Evolutionary conservation across 208 protist species (phyloP).

Genomic region (Acanthamoeba rhysodes): DNA sequence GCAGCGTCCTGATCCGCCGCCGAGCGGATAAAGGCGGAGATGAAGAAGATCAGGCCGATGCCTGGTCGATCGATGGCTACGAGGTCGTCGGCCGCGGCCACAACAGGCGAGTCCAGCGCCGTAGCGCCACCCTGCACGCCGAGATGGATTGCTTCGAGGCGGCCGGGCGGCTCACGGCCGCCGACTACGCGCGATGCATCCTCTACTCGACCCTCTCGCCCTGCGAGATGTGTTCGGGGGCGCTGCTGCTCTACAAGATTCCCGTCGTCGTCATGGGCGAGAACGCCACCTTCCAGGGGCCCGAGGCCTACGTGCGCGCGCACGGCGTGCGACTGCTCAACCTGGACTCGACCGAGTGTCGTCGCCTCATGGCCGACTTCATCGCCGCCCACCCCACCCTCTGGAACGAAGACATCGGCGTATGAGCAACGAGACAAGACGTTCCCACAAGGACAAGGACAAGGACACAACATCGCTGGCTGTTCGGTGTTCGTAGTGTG

Average conservation of each 20-base stretch:
- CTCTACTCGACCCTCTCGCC: slow-evolving; percentile 80
- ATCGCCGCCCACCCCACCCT: slow-evolving; percentile 70
- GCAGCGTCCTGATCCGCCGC: slow-evolving; percentile 36
- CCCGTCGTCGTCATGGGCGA: slow-evolving; percentile 76
- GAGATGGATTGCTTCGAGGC: slow-evolving; percentile 65
- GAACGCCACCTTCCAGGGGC: slow-evolving; percentile 71
- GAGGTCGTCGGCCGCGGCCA: slow-evolving; percentile 74
- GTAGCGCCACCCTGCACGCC: slow-evolving; percentile 70
- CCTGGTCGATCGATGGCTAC: slow-evolving; percentile 54
- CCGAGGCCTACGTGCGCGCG: slow-evolving; percentile 65
- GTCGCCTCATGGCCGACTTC: slow-evolving; percentile 70
- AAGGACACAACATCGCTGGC: too few relatives aligned
- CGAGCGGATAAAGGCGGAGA: not conserved
- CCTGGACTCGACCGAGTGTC: slow-evolving; percentile 56
- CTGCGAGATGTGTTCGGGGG: slow-evolving; percentile 76
- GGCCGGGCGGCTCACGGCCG: slow-evolving; percentile 47
- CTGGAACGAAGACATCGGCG: slow-evolving; percentile 83
- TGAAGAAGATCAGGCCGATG: too few relatives aligned
- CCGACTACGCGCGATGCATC: slow-evolving; percentile 4
- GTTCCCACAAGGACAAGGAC: too few relatives aligned
- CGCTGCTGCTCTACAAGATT: slow-evolving; percentile 76
- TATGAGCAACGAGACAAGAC: not conserved
- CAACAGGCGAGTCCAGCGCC: slow-evolving; percentile 76
- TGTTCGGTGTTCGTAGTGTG: not conserved
- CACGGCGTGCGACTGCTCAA: slow-evolving; percentile 57